phyloP scores from a whole-genome alignment of 1,139 yeast species.

The Chernovozyma aurita region DNA sequence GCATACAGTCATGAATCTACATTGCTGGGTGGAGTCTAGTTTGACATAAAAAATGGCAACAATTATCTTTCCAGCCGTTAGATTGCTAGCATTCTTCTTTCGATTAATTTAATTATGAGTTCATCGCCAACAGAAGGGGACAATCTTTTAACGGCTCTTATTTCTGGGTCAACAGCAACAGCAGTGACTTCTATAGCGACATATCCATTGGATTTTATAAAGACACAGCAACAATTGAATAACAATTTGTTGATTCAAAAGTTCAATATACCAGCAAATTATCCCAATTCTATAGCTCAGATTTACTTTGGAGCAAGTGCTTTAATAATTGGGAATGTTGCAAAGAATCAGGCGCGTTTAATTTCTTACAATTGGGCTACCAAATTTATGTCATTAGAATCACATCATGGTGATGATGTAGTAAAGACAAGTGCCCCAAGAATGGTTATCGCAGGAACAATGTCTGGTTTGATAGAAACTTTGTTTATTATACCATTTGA shows the following conservation, averaged over 20 bases:
- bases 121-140: slow-evolving; percentile 1
- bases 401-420: slow-evolving; percentile 19
- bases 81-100: too few species aligned
- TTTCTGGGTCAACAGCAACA: slow-evolving; percentile 76
- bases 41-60: too few species aligned
- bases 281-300: slow-evolving; percentile 36
- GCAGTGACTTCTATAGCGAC: slow-evolving; percentile 66
- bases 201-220: slow-evolving; percentile 81
- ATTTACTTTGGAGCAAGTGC: slow-evolving; percentile 77
- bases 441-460: slow-evolving; percentile 76
- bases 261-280: slow-evolving; percentile 35
- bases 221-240: slow-evolving; percentile 67
- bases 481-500: slow-evolving; percentile 88
- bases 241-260: slow-evolving; percentile 37
- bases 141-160: slow-evolving; percentile 49
- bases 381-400: slow-evolving; percentile 63
- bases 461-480: slow-evolving; percentile 82
- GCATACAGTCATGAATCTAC: too few species aligned
- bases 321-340: slow-evolving; percentile 66
- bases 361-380: slow-evolving; percentile 74
- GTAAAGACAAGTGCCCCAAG: slow-evolving; percentile 63
- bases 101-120: too few species aligned
- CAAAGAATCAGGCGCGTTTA: slow-evolving; percentile 71
- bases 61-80: too few species aligned
- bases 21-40: too few species aligned